A percentile compares a stretch with the other conserved stretches of the same genome.
phyloP scores from a whole-genome alignment of 2,329 filamentous ascomycete genomes.

The Fusarium bactridioides region DNA sequence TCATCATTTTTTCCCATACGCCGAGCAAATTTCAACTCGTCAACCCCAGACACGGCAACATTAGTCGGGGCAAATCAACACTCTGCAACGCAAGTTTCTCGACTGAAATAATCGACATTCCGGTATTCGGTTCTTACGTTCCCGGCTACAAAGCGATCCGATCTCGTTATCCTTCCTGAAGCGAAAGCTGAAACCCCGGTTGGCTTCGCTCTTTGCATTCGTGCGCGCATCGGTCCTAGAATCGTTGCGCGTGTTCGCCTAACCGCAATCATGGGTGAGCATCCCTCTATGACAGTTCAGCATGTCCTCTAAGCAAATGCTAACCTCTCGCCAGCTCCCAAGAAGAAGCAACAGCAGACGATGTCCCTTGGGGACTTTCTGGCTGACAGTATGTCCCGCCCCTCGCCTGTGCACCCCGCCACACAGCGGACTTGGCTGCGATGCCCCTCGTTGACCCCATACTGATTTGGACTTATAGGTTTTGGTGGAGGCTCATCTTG shows the following conservation, averaged over 20 bases:
- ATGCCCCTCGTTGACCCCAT: constrained; percentile 32
- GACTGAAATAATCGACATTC: constrained; percentile 15
- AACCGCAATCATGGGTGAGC: constrained; percentile 70
- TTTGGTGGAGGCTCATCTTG: constrained; percentile 83
- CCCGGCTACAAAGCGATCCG: constrained; percentile 11
- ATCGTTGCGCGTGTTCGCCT: constrained; percentile 57
- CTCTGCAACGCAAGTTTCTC: constrained; percentile 36
- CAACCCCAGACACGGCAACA: constrained; percentile 53
- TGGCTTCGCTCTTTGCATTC: constrained; percentile 43
- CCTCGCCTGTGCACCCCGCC: constrained; percentile 42
- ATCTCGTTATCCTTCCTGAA: constrained; percentile 22
- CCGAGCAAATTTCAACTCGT: constrained; percentile 55
- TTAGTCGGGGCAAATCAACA: constrained; percentile 48
- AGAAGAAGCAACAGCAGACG: constrained; percentile 94
- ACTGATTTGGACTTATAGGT: constrained; percentile 47
- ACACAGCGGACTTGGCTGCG: constrained; percentile 29
- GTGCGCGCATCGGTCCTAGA: constrained; percentile 51
- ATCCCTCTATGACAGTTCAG: constrained; percentile 1
- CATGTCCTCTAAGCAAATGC: constrained; percentile 2
- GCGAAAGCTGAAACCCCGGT: constrained; percentile 43
- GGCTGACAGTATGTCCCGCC: constrained; percentile 76
- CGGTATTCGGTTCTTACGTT: not conserved
- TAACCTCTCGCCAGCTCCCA: constrained; percentile 70
- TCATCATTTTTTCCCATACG: constrained; percentile 50
- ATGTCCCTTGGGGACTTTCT: constrained; percentile 98